Conservation (phyloP, 305 asterid genomes). For the Lippia alba region DNA sequence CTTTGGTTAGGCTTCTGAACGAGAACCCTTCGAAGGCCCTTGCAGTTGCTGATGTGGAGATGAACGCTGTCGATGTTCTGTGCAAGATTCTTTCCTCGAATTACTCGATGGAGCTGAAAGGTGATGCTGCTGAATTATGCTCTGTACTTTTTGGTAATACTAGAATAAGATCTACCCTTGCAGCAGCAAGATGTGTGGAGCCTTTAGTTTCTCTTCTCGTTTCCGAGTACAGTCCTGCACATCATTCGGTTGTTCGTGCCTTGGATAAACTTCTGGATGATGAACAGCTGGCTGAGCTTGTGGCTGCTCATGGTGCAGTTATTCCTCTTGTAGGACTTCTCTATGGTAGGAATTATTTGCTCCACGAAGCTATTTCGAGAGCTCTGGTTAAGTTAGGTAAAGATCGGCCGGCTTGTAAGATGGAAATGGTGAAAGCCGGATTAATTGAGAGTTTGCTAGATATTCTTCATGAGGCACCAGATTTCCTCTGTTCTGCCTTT, state of each 20-base stretch:
- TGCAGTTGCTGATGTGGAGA: conserved; percentile 95
- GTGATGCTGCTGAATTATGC: conserved; percentile 86
- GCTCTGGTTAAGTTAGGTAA: conserved; percentile 96
- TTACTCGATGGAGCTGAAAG: conserved; percentile 84
- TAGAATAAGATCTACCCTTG: conserved; percentile 75
- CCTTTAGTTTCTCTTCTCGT: conserved; percentile 86
- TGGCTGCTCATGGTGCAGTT: conserved; percentile 98
- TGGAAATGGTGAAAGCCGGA: conserved; percentile 99
- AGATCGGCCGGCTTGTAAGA: conserved; percentile 94
- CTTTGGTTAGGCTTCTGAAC: conserved; percentile 82
- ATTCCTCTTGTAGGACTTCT: conserved; percentile 95
- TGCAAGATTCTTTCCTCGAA: conserved; percentile 88
- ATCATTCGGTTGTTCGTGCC: conserved; percentile 87
- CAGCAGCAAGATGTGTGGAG: conserved; percentile 89
- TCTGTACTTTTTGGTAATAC: conserved; percentile 80
- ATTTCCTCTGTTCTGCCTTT: conserved; percentile 89
- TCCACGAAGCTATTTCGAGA: conserved; percentile 91
- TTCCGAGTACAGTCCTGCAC: conserved; percentile 78
- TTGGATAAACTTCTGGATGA: conserved; percentile 91
- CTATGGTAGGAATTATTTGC: conserved; percentile 72
- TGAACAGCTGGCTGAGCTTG: conserved; percentile 93
- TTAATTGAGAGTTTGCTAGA: conserved; percentile 79
- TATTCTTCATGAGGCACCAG: conserved; percentile 93
- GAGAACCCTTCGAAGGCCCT: conserved; percentile 97
- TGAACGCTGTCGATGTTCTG: conserved; percentile 94